A percentile compares a stretch with the other conserved stretches of the same genome.
phyloP scores from a whole-genome alignment of 2,329 filamentous ascomycete species.

The Remersonia thermophila region DNA sequence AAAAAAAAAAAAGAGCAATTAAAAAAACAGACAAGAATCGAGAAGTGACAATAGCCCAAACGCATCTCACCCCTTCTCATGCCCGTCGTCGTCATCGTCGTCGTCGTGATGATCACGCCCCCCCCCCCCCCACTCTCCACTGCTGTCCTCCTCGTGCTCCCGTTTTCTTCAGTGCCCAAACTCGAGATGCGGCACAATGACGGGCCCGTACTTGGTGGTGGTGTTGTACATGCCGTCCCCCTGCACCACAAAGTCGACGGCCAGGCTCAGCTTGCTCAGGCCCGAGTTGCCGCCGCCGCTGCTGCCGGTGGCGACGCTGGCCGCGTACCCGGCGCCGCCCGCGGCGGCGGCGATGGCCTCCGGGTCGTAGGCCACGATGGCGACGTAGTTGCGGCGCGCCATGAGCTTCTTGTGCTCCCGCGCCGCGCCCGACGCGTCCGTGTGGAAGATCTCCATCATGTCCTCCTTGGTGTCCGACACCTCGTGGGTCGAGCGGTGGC shows the following conservation, averaged over 20 bases:
- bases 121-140: no score
- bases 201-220: constrained; percentile 92
- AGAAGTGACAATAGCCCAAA: not conserved
- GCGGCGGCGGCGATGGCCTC: constrained; percentile 46
- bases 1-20: no score
- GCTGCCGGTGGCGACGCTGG: constrained; percentile 12
- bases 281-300: constrained; percentile 23
- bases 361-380: constrained; percentile 88
- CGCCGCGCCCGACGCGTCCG: constrained; percentile 71
- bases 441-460: constrained; percentile 99
- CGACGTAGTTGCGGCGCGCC: constrained; percentile 84
- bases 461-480: constrained; percentile 94
- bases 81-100: no score
- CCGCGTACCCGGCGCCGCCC: constrained; percentile 16
- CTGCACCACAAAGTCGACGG: constrained; percentile 94
- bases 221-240: constrained; percentile 69
- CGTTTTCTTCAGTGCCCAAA: constrained; percentile 52
- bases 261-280: constrained; percentile 63
- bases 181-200: constrained; percentile 81
- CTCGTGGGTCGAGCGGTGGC: constrained; percentile 59
- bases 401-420: constrained; percentile 86
- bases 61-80: not conserved
- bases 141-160: no score
- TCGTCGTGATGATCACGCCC: no score
- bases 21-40: no score